Conservation (phyloP, 1,139 yeast genomes). For the Schwanniomyces etchellsii region DNA sequence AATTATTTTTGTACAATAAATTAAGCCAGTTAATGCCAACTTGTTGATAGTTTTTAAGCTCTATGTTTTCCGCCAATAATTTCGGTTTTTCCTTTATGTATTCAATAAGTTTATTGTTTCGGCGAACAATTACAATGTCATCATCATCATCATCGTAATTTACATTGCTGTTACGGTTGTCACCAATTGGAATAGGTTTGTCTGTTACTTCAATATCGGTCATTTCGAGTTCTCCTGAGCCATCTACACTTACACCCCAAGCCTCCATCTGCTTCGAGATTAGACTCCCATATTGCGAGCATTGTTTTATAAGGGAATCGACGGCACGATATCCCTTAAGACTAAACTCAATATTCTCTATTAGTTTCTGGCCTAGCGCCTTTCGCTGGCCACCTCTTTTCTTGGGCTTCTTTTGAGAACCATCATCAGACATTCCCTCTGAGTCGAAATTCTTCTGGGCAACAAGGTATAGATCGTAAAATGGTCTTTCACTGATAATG, state of each 20-base stretch:
- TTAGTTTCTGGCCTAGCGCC: conserved; percentile 67
- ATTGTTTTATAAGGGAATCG: conserved; percentile 78
- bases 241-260: conserved; percentile 82
- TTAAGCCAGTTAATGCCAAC: conserved; percentile 95
- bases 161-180: conserved; percentile 21
- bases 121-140: conserved; percentile 20
- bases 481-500: conserved; percentile 67
- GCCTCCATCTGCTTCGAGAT: conserved; percentile 68
- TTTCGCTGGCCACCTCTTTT: conserved; percentile 41
- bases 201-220: conserved; percentile 8
- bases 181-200: conserved; percentile 6
- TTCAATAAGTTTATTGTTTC: conserved; percentile 19
- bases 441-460: conserved; percentile 47
- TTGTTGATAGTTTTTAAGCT: conserved; percentile 83
- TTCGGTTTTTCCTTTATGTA: conserved; percentile 72
- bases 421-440: conserved; percentile 12
- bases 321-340: conserved; percentile 90
- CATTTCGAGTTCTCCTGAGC: conserved; percentile 47
- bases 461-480: conserved; percentile 48
- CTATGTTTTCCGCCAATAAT: conserved; percentile 55
- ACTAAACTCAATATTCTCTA: conserved; percentile 65
- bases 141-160: conserved; percentile 20
- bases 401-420: conserved; percentile 18
- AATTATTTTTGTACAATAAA: conserved; percentile 64
- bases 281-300: conserved; percentile 69